A percentile compares a stretch with the other conserved stretches of the same genome.
phyloP scores from a whole-genome alignment of 768 basidiomycete species.

The Scleroderma citrinum region DNA sequence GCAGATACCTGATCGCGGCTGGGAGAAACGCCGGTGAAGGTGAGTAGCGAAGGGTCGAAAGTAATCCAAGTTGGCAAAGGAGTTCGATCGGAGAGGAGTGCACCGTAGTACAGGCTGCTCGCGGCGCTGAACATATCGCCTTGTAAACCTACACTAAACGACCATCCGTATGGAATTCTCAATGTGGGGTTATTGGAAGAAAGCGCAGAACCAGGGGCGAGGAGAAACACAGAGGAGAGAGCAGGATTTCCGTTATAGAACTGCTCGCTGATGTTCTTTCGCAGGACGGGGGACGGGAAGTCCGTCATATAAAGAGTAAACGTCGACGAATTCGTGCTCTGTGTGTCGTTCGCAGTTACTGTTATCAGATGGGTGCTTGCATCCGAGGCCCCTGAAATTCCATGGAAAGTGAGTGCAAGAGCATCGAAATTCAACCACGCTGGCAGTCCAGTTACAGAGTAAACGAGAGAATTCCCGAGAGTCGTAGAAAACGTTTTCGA shows the following conservation, averaged over 20 bases:
- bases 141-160: constrained; percentile 84
- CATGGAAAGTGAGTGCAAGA: constrained; percentile 52
- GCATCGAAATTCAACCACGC: constrained; percentile 75
- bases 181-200: constrained; percentile 46
- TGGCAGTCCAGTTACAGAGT: constrained; percentile 56
- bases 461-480: constrained; percentile 39
- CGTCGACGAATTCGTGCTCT: constrained; percentile 44
- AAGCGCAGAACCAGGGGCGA: constrained; percentile 57
- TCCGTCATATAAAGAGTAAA: constrained; percentile 55
- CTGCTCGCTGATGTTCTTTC: constrained; percentile 50
- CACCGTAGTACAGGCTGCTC: constrained; percentile 54
- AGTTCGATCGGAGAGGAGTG: constrained; percentile 60
- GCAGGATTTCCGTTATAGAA: constrained; percentile 55
- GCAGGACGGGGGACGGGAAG: constrained; percentile 46
- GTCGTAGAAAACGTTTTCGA: constrained; percentile 55
- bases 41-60: constrained; percentile 62
- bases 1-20: constrained; percentile 30
- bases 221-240: constrained; percentile 70
- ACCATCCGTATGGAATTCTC: constrained; percentile 77
- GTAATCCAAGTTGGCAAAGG: constrained; percentile 68
- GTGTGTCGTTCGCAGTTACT: constrained; percentile 54
- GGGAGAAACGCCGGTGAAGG: constrained; percentile 78
- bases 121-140: constrained; percentile 51
- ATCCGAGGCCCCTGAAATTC: constrained; percentile 59
- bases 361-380: constrained; percentile 57